Evolutionary conservation across 192 early-diverging fungal genomes (phyloP).

Genomic region (Mortierella hygrophila): DNA sequence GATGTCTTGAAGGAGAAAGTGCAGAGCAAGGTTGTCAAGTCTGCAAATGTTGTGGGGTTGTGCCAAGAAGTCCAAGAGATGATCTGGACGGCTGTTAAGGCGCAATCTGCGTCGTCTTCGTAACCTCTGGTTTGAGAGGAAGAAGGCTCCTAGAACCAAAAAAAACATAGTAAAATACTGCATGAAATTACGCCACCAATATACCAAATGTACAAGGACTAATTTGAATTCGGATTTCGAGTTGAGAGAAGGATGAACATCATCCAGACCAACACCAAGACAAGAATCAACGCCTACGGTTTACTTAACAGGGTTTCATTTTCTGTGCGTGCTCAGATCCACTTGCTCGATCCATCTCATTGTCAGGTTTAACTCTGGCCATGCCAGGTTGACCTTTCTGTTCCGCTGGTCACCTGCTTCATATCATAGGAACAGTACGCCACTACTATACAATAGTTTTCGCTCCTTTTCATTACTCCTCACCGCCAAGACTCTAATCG

Average conservation of each 20-base stretch:
- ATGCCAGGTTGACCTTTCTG: too few species aligned
- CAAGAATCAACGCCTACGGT: not conserved
- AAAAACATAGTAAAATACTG: not conserved
- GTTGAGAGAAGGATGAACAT: not conserved
- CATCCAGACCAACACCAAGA: not conserved
- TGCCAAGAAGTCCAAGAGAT: constrained; percentile 52
- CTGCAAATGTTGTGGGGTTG: constrained; percentile 28
- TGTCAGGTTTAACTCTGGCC: too few species aligned
- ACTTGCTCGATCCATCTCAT: too few species aligned
- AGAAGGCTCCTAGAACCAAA: too few species aligned
- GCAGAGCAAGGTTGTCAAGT: constrained; percentile 18
- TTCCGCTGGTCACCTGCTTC: too few species aligned
- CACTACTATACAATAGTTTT: too few species aligned
- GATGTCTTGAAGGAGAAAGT: constrained; percentile 28
- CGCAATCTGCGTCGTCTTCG: not conserved
- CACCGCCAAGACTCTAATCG: too few species aligned
- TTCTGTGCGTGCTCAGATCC: not conserved
- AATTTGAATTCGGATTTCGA: not conserved
- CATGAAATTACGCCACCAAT: not conserved
- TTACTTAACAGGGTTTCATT: not conserved
- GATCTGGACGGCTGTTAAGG: constrained; percentile 38
- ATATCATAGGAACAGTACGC: too few species aligned
- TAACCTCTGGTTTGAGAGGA: not conserved
- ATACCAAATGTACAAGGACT: not conserved
- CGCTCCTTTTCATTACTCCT: too few species aligned